Percentiles rank a stretch among this genome's conserved stretches.
phyloP scores from a whole-genome alignment of 1,284 basidiomycete genomes.

The Leccinum laetum region DNA sequence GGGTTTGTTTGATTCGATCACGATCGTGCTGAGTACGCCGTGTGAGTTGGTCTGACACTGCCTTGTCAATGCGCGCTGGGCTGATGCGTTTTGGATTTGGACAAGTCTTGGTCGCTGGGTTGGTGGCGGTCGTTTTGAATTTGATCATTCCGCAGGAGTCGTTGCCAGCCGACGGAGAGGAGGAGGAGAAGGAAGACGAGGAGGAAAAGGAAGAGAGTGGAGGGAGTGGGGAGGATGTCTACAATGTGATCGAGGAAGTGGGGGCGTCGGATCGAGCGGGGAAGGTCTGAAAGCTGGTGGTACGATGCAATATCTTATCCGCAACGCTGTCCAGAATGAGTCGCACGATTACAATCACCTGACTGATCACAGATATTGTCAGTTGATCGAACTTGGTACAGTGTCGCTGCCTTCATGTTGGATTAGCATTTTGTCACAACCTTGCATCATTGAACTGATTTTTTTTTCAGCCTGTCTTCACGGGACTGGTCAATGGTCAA shows the following conservation, averaged over 20 bases:
- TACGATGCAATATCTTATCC: not conserved
- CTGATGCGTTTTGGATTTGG: not conserved
- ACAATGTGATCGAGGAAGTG: slow-evolving; percentile 19
- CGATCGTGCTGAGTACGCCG: slow-evolving; percentile 76
- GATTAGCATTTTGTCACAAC: too few species aligned
- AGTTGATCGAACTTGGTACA: too few species aligned
- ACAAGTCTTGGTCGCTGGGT: slow-evolving; percentile 60
- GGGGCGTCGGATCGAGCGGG: not conserved
- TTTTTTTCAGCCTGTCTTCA: too few species aligned
- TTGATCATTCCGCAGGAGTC: slow-evolving; percentile 57
- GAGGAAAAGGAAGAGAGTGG: slow-evolving; percentile 1
- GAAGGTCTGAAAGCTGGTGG: not conserved
- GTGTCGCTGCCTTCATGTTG: too few species aligned
- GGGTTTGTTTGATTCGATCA: slow-evolving; percentile 78
- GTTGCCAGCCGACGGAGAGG: slow-evolving; percentile 13
- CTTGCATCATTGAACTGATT: too few species aligned
- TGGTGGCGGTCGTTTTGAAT: slow-evolving; percentile 69
- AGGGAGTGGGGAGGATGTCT: slow-evolving; percentile 27
- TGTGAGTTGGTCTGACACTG: slow-evolving; percentile 49
- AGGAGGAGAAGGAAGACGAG: slow-evolving; percentile 26
- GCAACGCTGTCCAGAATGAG: too few species aligned
- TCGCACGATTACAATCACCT: too few species aligned
- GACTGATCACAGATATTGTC: too few species aligned
- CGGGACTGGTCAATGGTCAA: too few species aligned
- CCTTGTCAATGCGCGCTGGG: slow-evolving; percentile 17